phyloP scores from a whole-genome alignment of 495 filamentous ascomycete genomes.

The Eremomyces bilateralis region DNA sequence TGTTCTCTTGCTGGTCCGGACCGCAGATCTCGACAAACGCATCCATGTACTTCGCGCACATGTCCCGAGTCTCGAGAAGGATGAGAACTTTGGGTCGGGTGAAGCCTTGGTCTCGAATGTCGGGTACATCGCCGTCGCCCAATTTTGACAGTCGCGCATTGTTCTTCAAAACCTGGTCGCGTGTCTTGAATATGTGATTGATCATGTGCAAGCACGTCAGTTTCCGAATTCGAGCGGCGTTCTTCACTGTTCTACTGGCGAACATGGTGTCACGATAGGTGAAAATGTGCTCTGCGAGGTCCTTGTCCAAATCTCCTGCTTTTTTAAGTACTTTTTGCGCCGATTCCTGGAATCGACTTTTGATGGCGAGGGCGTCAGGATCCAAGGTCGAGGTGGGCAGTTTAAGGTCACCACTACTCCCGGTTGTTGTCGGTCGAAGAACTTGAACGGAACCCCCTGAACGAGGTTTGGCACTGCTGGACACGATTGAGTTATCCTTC shows the following conservation, averaged over 20 bases:
- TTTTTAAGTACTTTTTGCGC: constrained; percentile 12
- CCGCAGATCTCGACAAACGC: constrained; percentile 47
- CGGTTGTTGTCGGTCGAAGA: background rate
- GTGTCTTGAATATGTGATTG: constrained; percentile 85
- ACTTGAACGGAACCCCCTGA: too few species aligned
- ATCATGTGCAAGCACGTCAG: constrained; percentile 64
- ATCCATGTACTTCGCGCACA: constrained; percentile 57
- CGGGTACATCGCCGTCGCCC: constrained; percentile 26
- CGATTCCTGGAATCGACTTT: constrained; percentile 28
- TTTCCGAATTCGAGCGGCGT: constrained; percentile 41
- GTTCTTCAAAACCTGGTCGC: constrained; percentile 81
- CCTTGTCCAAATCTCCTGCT: constrained; percentile 30
- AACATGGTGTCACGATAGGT: constrained; percentile 67
- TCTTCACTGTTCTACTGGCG: constrained; percentile 41
- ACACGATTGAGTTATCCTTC: too few species aligned
- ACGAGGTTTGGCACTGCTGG: too few species aligned
- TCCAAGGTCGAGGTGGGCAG: too few species aligned
- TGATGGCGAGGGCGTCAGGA: constrained; percentile 35
- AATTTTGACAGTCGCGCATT: constrained; percentile 46
- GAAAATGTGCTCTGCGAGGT: constrained; percentile 37
- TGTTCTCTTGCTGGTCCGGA: constrained; percentile 86
- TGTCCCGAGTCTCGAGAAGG: constrained; percentile 66
- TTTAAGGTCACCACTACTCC: constrained; percentile 1
- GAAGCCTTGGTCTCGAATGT: constrained; percentile 85
- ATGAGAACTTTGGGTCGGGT: constrained; percentile 84